phyloP scores from a whole-genome alignment of 2,329 filamentous ascomycete species.

The Sporothrix inflata region DNA sequence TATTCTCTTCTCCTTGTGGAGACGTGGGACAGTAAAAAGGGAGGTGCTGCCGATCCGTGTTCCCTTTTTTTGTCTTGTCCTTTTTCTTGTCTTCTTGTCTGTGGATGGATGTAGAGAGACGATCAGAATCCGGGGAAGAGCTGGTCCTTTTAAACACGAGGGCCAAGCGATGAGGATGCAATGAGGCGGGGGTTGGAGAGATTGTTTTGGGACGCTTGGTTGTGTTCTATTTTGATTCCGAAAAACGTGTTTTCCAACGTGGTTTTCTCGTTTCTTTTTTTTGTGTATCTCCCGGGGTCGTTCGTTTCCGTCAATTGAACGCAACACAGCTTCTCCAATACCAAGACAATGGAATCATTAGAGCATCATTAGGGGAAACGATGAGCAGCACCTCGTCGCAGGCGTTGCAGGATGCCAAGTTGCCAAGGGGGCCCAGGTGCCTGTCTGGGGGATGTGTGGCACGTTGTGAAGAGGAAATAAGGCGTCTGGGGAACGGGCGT shows the following conservation, averaged over 20 bases:
- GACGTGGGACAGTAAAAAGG: not conserved
- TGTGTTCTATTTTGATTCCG: not conserved
- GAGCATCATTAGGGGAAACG: constrained; percentile 17
- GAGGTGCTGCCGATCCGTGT: constrained; percentile 15
- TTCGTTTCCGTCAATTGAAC: not conserved
- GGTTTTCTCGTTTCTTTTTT: not conserved
- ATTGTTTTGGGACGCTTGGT: not conserved
- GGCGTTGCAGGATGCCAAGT: constrained; percentile 17
- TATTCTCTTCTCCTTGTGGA: not conserved
- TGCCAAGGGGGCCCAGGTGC: not conserved
- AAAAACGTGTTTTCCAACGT: not conserved
- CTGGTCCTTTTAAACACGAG: not conserved
- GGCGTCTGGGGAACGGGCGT: not conserved
- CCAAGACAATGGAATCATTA: constrained; percentile 9
- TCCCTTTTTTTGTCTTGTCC: not conserved
- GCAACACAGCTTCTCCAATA: not conserved
- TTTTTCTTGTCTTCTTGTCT: not conserved
- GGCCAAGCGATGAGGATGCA: not conserved
- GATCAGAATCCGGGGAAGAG: constrained; percentile 9
- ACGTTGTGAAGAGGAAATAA: not conserved
- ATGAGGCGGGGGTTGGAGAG: not conserved
- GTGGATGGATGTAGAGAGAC: not conserved
- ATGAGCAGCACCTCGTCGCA: not conserved
- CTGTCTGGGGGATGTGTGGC: not conserved
- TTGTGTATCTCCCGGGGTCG: not conserved